Evolutionary conservation across 2,329 filamentous ascomycete species (phyloP).

Genomic region (Neocucurbitaria cava): DNA sequence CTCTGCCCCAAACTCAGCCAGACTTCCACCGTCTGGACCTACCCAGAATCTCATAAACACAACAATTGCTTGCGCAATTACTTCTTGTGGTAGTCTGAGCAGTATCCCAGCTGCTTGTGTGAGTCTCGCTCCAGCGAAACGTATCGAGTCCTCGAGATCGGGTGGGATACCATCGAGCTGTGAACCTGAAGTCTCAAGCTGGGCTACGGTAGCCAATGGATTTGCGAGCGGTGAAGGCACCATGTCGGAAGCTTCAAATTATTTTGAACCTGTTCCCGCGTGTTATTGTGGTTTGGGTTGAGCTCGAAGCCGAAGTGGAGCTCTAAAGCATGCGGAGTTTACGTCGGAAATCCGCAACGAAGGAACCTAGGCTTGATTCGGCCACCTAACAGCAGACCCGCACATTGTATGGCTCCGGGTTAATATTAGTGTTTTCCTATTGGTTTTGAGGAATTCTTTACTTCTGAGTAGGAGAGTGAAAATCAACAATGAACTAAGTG

Average conservation of each 20-base stretch:
- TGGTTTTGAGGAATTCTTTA: background rate
- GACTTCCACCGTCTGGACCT: constrained; percentile 59
- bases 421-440: background rate
- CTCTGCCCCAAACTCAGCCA: constrained; percentile 62
- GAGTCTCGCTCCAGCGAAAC: constrained; percentile 74
- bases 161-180: constrained; percentile 65
- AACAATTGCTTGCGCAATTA: constrained; percentile 84
- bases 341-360: constrained; percentile 7
- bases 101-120: constrained; percentile 82
- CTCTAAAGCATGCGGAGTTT: constrained; percentile 9
- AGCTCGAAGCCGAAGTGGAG: constrained; percentile 8
- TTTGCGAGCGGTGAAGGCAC: constrained; percentile 63
- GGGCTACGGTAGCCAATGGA: constrained; percentile 73
- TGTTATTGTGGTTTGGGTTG: constrained; percentile 1
- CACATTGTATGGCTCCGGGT: background rate
- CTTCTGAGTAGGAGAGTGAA: background rate
- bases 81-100: constrained; percentile 82
- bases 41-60: constrained; percentile 84
- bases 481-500: too few relatives aligned
- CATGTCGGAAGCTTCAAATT: constrained; percentile 20
- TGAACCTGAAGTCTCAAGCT: constrained; percentile 67
- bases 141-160: constrained; percentile 74
- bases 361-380: constrained; percentile 8
- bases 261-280: background rate
- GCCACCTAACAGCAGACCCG: background rate